Evolutionary conservation across 345 rosid species (phyloP).

Genomic region (Mercurialis annua): DNA sequence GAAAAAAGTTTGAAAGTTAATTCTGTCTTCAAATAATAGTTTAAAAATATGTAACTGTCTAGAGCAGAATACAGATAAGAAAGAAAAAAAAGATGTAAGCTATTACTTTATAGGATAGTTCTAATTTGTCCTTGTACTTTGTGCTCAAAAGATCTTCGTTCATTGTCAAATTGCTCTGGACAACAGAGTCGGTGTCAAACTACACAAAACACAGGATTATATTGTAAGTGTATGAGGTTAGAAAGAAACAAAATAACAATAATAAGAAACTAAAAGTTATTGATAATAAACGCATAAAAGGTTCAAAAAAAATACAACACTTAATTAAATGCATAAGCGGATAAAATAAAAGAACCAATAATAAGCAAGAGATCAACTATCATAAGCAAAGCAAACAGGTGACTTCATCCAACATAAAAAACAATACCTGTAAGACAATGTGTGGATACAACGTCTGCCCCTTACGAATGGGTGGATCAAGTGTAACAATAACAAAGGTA

Average conservation of each 20-base stretch:
- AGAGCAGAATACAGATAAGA: background rate
- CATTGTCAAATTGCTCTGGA: conserved; percentile 55
- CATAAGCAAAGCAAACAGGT: background rate
- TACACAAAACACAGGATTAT: conserved; percentile 28
- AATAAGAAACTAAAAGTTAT: too few species aligned
- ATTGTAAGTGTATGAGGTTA: too few species aligned
- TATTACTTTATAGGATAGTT: conserved; percentile 73
- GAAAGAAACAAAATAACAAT: too few species aligned
- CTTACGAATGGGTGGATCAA: conserved; percentile 97
- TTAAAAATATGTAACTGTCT: background rate
- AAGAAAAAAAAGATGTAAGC: background rate
- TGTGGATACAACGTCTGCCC: conserved; percentile 96
- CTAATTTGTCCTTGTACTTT: conserved; percentile 89
- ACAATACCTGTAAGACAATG: conserved; percentile 82
- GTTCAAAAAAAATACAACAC: too few species aligned
- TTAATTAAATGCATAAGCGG: background rate
- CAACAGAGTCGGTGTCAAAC: conserved; percentile 82
- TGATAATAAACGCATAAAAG: too few species aligned
- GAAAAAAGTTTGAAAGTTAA: conserved; percentile 13
- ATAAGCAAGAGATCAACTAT: background rate
- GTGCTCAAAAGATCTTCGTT: conserved; percentile 72
- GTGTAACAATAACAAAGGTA: conserved; percentile 85
- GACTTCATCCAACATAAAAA: conserved; percentile 2
- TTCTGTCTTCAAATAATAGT: background rate
- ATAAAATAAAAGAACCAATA: background rate